Percentiles rank a stretch among this genome's conserved stretches.
Conservation (phyloP, 2,329 filamentous ascomycete species). For the Fusarium cicatricum region DNA sequence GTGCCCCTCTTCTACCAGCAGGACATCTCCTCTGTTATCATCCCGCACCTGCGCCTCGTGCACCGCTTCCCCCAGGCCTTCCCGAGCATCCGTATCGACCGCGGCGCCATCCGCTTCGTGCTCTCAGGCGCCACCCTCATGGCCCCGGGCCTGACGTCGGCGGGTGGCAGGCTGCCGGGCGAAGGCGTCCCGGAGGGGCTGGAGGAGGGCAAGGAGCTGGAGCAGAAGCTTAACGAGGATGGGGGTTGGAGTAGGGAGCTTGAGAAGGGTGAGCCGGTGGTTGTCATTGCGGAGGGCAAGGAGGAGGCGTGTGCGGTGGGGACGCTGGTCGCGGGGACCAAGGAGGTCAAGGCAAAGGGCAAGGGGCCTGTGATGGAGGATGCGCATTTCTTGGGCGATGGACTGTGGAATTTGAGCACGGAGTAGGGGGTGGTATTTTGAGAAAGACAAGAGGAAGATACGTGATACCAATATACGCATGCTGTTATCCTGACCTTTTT, state of each 20-base stretch:
- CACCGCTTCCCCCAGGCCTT: slow-evolving; percentile 90
- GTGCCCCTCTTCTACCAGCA: slow-evolving; percentile 93
- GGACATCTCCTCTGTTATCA: slow-evolving; percentile 73
- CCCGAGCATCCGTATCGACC: slow-evolving; percentile 86
- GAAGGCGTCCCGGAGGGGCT: slow-evolving; percentile 47
- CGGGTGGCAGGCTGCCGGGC: slow-evolving; percentile 80
- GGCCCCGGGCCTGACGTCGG: slow-evolving; percentile 89
- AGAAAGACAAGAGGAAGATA: slow-evolving; percentile 2
- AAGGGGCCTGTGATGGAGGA: slow-evolving; percentile 95
- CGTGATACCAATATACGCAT: slow-evolving; percentile 34
- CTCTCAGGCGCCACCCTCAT: slow-evolving; percentile 93
- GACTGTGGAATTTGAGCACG: slow-evolving; percentile 78
- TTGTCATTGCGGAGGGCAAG: slow-evolving; percentile 93
- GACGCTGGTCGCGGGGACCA: slow-evolving; percentile 81
- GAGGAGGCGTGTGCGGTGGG: slow-evolving; percentile 90
- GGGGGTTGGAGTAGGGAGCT: slow-evolving; percentile 72
- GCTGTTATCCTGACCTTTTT: background rate
- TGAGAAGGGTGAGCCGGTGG: slow-evolving; percentile 82
- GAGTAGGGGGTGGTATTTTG: slow-evolving; percentile 48
- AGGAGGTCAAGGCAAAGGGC: slow-evolving; percentile 91
- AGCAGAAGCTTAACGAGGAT: slow-evolving; percentile 55
- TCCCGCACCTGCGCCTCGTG: slow-evolving; percentile 88
- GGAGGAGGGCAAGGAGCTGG: slow-evolving; percentile 54
- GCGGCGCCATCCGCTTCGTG: slow-evolving; percentile 96
- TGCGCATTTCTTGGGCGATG: slow-evolving; percentile 93